Evolutionary conservation across 495 filamentous ascomycete genomes (phyloP).

Genomic region (Recurvomyces mirabilis): DNA sequence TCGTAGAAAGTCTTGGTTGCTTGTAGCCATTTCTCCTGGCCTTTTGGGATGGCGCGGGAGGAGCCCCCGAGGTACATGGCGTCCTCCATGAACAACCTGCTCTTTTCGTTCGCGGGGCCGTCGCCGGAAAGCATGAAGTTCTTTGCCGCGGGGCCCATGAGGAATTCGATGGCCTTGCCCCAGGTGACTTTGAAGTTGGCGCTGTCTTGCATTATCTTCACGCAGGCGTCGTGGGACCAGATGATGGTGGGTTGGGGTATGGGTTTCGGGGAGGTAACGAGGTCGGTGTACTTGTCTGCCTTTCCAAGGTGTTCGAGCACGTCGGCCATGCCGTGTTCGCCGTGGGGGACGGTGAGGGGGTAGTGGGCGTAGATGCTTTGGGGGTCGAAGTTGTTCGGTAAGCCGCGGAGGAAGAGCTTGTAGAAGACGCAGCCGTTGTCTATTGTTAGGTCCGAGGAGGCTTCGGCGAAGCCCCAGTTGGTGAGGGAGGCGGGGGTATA

Average conservation of each 20-base stretch:
- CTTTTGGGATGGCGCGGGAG: not conserved
- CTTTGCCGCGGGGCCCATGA: slow-evolving; percentile 35
- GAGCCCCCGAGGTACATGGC: slow-evolving; percentile 33
- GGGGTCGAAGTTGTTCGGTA: slow-evolving; percentile 47
- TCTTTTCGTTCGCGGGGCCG: slow-evolving; percentile 34
- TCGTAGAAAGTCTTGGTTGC: slow-evolving; percentile 44
- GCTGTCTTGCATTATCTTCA: slow-evolving; percentile 38
- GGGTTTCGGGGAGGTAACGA: slow-evolving; percentile 36
- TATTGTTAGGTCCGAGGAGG: slow-evolving; percentile 36
- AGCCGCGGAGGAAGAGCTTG: slow-evolving; percentile 49
- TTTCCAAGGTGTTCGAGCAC: slow-evolving; percentile 39
- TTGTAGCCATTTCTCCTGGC: slow-evolving; percentile 36
- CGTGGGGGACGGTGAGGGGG: slow-evolving; percentile 44
- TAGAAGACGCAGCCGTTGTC: slow-evolving; percentile 51
- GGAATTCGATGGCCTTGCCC: slow-evolving; percentile 42
- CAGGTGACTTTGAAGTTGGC: slow-evolving; percentile 46
- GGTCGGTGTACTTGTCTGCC: slow-evolving; percentile 37
- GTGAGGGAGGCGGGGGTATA: slow-evolving; percentile 64
- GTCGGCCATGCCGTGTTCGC: slow-evolving; percentile 35
- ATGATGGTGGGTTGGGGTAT: slow-evolving; percentile 33
- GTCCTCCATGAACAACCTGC: slow-evolving; percentile 37
- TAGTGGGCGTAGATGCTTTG: slow-evolving; percentile 50
- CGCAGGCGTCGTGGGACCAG: slow-evolving; percentile 40
- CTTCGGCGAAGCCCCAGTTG: slow-evolving; percentile 60
- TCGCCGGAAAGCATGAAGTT: slow-evolving; percentile 49